phyloP scores from a whole-genome alignment of 2,329 filamentous ascomycete species.

The Phaeoacremonium minimum region DNA sequence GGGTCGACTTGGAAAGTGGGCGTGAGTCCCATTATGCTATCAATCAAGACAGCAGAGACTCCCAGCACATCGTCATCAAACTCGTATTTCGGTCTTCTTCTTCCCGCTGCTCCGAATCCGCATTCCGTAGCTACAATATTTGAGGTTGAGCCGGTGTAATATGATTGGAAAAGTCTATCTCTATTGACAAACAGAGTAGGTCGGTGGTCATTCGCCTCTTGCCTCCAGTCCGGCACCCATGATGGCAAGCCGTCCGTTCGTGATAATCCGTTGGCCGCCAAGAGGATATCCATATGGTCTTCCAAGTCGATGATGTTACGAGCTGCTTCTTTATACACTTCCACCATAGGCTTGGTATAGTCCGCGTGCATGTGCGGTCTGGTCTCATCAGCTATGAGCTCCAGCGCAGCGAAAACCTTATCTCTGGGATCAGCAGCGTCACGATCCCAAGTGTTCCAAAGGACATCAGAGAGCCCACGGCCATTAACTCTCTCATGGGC shows the following conservation, averaged over 20 bases:
- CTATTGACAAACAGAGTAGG: neutral
- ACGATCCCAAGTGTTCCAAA: neutral
- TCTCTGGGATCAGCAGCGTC: neutral
- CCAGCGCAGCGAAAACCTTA: neutral
- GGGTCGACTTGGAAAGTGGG: neutral
- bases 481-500: neutral
- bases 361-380: neutral
- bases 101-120: neutral
- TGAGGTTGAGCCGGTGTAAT: neutral
- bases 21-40: neutral
- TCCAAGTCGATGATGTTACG: neutral
- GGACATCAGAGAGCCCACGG: neutral
- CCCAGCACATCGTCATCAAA: neutral
- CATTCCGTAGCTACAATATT: neutral
- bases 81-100: neutral
- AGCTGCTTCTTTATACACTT: neutral
- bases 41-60: neutral
- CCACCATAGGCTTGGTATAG: neutral
- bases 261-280: neutral
- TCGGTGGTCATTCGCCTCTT: neutral
- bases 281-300: neutral
- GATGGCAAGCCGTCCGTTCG: neutral
- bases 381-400: neutral
- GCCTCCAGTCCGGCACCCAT: neutral
- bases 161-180: neutral